Base-by-base conservation (phyloP, 192 early-diverging fungal species). In the Geosiphon pyriformis region DNA sequence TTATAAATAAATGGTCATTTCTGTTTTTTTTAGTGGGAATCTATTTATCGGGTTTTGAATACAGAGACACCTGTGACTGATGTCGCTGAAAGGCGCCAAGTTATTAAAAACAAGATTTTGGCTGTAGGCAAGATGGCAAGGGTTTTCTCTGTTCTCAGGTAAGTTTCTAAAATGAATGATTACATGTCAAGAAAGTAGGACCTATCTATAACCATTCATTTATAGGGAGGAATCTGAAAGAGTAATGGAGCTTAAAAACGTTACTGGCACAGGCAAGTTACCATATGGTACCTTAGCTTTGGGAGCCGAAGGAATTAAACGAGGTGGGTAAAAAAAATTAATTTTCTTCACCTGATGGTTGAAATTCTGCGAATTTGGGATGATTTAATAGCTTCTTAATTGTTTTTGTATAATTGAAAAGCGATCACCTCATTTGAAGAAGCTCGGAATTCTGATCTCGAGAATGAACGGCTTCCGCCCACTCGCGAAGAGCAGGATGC, bases 391-490 rank as follows among this genome's bases (percentile, higher is more conserved):
- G 29, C 27, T 30, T 35, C 58, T n/a, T 27, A 33, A 37, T 32
- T 18, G 0, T 32, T 25, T 50, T 18, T 37, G 17, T 42, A 25
- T 26, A 59, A n/a, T n/a, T n/a, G n/a, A 54, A 31, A 55, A 89
- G 90, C 91, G 17, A 95, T 97, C 61, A 82, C 84, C 23, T 87
- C 91, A 32, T 98, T 97, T 72, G 94, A 98, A 54, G 90, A 95
- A 62, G 96, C 94, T 22, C 90, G 90, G 70, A 79, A 78, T 12
- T 91, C 90, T 34, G 96, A 98, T 79, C 68, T 85, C 27, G 92
- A 97, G 47, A 98, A 98, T 73, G 96, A 98, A 73, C 81, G 89
- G 35, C 67, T 97, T 56, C 96, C 96, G 32, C 94, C 94, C 12
- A 82, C 81, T 17, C 76, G 82, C 48, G 76, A 81, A 69, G 75